Conservation (phyloP, 345 rosid species). For the Lepidium didymum region DNA sequence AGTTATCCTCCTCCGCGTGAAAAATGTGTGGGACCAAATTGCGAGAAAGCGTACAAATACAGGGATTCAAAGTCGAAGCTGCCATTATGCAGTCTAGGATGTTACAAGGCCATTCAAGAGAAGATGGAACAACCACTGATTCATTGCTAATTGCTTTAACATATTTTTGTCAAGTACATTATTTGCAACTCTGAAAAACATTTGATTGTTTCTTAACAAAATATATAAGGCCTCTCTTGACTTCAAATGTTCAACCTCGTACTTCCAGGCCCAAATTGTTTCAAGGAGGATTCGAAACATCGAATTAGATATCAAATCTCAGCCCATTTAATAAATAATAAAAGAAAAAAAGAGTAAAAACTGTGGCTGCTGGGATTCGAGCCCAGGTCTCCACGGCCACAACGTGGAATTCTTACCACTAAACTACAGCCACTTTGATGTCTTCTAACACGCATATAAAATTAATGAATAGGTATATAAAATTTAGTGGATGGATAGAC, state of each 20-base stretch:
- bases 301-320: no score
- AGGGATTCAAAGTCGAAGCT: slow-evolving; percentile 72
- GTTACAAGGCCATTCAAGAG: slow-evolving; percentile 59
- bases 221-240: not conserved
- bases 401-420: slow-evolving; percentile 84
- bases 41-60: slow-evolving; percentile 60
- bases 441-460: no score
- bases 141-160: slow-evolving; percentile 11
- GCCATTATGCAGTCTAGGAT: slow-evolving; percentile 68
- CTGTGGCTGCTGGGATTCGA: slow-evolving; percentile 88
- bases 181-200: no score
- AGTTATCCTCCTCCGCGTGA: slow-evolving; percentile 78
- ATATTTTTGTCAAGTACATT: not conserved
- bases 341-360: no score
- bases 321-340: no score
- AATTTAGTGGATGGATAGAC: no score
- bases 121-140: slow-evolving; percentile 29
- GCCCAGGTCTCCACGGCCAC: slow-evolving; percentile 95
- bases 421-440: slow-evolving; percentile 82
- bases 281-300: no score
- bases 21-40: slow-evolving; percentile 67
- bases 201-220: no score
- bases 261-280: no score
- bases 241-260: not conserved
- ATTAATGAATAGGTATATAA: no score